Conservation (phyloP, 1,284 basidiomycete genomes). For the Amylostereum chailletii region DNA sequence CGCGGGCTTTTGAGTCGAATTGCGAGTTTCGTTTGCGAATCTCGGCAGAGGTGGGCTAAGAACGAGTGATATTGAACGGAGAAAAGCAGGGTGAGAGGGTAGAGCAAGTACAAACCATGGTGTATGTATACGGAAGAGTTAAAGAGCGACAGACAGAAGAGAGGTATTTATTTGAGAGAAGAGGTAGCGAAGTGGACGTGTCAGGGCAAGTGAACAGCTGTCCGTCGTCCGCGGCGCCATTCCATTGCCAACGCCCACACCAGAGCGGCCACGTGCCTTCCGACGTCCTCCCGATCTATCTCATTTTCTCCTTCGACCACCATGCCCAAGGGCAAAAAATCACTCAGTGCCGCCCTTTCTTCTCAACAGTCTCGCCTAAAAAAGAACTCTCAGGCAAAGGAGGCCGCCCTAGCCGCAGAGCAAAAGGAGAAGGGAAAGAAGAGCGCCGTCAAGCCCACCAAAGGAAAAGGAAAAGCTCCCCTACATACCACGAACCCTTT, state of each 20-base stretch:
- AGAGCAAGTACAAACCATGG: too few relatives aligned
- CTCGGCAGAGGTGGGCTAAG: constrained; percentile 57
- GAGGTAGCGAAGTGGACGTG: constrained; percentile 16
- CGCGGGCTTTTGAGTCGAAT: constrained; percentile 61
- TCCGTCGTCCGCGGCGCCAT: too few relatives aligned
- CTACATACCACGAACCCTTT: constrained; percentile 41
- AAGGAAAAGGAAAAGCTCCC: constrained; percentile 19
- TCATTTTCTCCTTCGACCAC: constrained; percentile 2
- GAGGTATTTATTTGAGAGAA: not conserved
- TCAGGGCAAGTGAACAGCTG: constrained; percentile 4
- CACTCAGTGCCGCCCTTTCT: constrained; percentile 55
- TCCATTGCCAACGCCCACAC: too few relatives aligned
- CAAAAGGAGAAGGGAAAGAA: constrained; percentile 33
- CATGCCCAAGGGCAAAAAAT: constrained; percentile 45
- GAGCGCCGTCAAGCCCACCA: constrained; percentile 5
- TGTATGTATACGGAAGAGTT: constrained; percentile 12
- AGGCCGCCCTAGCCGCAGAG: constrained; percentile 42
- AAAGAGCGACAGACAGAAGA: constrained; percentile 3
- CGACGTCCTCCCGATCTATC: too few relatives aligned
- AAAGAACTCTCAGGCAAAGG: constrained; percentile 42
- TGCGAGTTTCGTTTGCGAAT: constrained; percentile 70
- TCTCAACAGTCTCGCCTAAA: constrained; percentile 59
- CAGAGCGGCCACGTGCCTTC: too few relatives aligned
- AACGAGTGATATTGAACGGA: too few relatives aligned
- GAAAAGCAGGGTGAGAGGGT: too few relatives aligned